phyloP scores from a whole-genome alignment of 2,329 filamentous ascomycete genomes.

The Hyphodiscus sp. region DNA sequence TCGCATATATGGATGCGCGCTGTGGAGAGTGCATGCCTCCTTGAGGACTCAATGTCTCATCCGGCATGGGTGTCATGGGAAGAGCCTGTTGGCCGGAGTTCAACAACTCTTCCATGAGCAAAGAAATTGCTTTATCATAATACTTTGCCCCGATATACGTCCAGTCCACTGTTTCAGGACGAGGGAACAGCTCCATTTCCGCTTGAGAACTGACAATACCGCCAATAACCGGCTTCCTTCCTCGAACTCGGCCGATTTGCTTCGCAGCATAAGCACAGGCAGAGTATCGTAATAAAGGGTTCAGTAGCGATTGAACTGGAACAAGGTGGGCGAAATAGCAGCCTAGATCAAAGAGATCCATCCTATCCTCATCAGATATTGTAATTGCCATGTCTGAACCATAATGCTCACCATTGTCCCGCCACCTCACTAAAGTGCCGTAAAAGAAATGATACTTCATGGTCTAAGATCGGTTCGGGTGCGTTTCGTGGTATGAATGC shows the following conservation, averaged over 20 bases:
- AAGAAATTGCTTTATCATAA: constrained; percentile 50
- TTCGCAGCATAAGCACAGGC: constrained; percentile 57
- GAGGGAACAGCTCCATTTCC: constrained; percentile 45
- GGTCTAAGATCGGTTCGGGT: constrained; percentile 36
- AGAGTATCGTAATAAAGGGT: constrained; percentile 42
- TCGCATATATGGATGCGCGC: constrained; percentile 20
- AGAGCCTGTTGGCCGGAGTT: constrained; percentile 19
- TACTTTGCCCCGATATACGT: constrained; percentile 54
- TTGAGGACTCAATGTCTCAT: constrained; percentile 19
- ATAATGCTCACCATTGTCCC: constrained; percentile 44
- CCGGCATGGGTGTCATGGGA: constrained; percentile 29
- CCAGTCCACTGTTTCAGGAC: constrained; percentile 43
- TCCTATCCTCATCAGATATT: constrained; percentile 31
- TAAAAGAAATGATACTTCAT: constrained; percentile 53
- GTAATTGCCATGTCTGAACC: neutral
- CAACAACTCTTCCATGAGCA: constrained; percentile 36
- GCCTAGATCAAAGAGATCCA: constrained; percentile 48
- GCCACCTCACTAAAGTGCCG: constrained; percentile 54
- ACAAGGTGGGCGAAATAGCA: constrained; percentile 55
- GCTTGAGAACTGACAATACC: constrained; percentile 41
- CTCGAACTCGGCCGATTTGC: constrained; percentile 48
- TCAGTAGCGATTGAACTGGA: constrained; percentile 47
- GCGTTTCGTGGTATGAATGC: constrained; percentile 6
- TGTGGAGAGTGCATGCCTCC: constrained; percentile 21
- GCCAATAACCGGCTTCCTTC: constrained; percentile 42